Percentiles rank a stretch among this genome's conserved stretches.
Evolutionary conservation across 176 grass and related monocot genomes (phyloP).

Genomic region (Cymbopogon citratus): DNA sequence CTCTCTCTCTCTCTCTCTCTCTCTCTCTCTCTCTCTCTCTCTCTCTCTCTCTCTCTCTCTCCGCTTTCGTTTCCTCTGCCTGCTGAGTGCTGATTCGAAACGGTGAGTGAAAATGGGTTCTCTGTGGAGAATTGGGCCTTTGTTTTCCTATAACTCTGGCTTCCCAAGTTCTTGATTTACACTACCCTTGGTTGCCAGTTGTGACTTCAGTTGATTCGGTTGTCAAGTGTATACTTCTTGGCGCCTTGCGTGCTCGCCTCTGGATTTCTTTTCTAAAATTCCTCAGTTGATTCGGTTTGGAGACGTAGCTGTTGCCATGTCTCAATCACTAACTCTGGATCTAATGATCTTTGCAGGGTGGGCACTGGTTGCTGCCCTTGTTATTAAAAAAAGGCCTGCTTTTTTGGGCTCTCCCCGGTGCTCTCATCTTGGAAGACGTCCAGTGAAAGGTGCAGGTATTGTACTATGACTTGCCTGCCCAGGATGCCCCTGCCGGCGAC

Average conservation of each 20-base stretch:
- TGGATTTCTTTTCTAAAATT: slow-evolving; percentile 2
- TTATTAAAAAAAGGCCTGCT: slow-evolving; percentile 18
- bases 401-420: slow-evolving; percentile 4
- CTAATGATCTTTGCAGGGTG: slow-evolving; percentile 48
- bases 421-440: slow-evolving; percentile 17
- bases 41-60: neutral
- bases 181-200: neutral
- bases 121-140: slow-evolving; percentile 5
- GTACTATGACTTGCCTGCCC: slow-evolving; percentile 22
- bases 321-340: slow-evolving; percentile 41
- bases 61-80: neutral
- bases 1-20: neutral
- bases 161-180: neutral
- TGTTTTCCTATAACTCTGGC: neutral
- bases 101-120: slow-evolving; percentile 11
- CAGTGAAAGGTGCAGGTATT: slow-evolving; percentile 33
- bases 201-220: slow-evolving; percentile 11
- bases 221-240: neutral
- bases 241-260: neutral
- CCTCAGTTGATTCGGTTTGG: neutral
- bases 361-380: neutral
- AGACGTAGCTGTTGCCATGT: slow-evolving; percentile 31
- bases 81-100: neutral
- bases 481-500: slow-evolving; percentile 11
- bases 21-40: neutral